Base-by-base conservation (phyloP, 257 asterid genomes). In the Rubia yunnanensis region DNA sequence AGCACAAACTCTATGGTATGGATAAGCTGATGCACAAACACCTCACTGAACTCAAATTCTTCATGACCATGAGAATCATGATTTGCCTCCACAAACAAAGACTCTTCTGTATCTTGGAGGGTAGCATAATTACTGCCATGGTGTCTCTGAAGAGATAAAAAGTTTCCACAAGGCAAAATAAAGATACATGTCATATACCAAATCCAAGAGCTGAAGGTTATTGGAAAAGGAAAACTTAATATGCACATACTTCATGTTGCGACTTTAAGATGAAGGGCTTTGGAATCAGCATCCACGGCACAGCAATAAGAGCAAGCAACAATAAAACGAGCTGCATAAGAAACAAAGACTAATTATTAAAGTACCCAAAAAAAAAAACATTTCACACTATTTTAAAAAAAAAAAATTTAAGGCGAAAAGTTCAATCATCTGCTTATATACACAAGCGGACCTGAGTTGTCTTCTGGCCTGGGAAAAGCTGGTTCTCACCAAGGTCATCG, bases 271-370 rank as follows among this genome's bases (percentile, higher is more conserved):
- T 84, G 80, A 92, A 86, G 65, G 99, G 99, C 80, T 89, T 92
- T 38, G 99, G 99, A 65, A 92, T 85, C 77, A 92, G 88, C 99
- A 92, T 92, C 99, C 99, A 92, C 31, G 99, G 99, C 67, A 92
- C 95, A 48, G 99, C 80, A 69, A 89, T 84, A 74, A 92, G 75
- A 35, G 97, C 95, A 78, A 82, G 78, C 52, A 89, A 74, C 56
- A 92, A 78, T 34, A 92, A 74, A 70, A 78, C 88, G 32, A 87
- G 76, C 99, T 92, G 96, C 57, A 76, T 9, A 78, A 44, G 63
- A 18, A 70, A 74, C 22, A 53, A 73, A 41, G 60, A 60, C 66
- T 31, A 50, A 72, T 65, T 65, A 55, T 32, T 24, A 64, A 58
- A 46, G 68, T 38, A 72, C 52, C 52, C 52, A 10, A 2, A 10